phyloP scores from a whole-genome alignment of 2,329 filamentous ascomycete species.

The Apiospora kogelbergensis region DNA sequence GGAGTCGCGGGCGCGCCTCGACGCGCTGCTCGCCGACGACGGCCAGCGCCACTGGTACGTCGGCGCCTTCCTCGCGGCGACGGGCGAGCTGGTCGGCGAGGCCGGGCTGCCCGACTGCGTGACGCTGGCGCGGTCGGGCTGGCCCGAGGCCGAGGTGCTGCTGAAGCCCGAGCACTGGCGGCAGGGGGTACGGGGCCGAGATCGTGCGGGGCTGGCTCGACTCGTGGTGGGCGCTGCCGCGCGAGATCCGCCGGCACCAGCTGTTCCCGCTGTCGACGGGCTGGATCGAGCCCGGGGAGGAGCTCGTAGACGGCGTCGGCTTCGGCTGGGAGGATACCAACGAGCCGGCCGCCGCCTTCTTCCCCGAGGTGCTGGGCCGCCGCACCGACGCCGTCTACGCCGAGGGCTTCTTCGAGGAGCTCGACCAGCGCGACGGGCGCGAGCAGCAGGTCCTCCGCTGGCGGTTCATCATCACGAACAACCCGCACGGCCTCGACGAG shows the following conservation, averaged over 20 bases:
- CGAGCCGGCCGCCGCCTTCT: background rate
- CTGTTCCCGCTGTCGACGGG: background rate
- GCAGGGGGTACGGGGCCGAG: slow-evolving; percentile 18
- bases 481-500: background rate
- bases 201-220: slow-evolving; percentile 8
- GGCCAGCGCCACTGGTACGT: slow-evolving; percentile 22
- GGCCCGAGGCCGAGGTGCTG: slow-evolving; percentile 16
- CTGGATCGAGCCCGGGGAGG: background rate
- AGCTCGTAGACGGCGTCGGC: background rate
- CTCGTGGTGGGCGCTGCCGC: slow-evolving; percentile 16
- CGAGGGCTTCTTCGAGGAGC: background rate
- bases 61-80: slow-evolving; percentile 24
- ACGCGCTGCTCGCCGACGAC: slow-evolving; percentile 12
- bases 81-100: slow-evolving; percentile 30
- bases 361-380: background rate
- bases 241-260: slow-evolving; percentile 13
- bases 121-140: slow-evolving; percentile 10
- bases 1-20: slow-evolving; percentile 12
- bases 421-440: slow-evolving; percentile 2
- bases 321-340: slow-evolving; percentile 8
- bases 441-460: background rate
- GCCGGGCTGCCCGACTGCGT: slow-evolving; percentile 21
- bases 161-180: slow-evolving; percentile 13
- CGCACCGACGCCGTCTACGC: background rate
- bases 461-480: background rate